Evolutionary conservation across 2,329 filamentous ascomycete species (phyloP), one percentile per base, ranked within the genome.

Genomic region (Onygenales sp.): DNA sequence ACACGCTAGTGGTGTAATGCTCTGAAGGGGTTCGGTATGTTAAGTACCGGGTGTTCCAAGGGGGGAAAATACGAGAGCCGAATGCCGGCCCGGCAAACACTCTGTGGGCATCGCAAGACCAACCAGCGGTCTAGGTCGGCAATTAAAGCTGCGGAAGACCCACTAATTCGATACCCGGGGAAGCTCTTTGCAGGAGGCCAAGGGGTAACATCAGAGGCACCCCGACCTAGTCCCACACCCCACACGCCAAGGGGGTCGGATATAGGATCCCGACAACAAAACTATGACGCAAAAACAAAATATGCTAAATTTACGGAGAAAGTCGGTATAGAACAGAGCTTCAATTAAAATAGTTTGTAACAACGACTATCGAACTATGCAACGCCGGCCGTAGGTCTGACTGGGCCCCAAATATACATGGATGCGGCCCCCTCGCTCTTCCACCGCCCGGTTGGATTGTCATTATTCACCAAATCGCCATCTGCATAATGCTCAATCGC

Each of bases 401-500:
- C 49, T 5, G 54, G 48, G 14, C 56, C 49, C 56, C 52, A 54
- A 3, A 52, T 14, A 33, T 53, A 53, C 31, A 57, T 11, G 11
- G 53, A 51, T 14, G 54, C 55, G 7, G 36, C 36, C 36, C 14
- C 39, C 6, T 53, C 55, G 33, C 49, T 53, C 13, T 48, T 43
- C 3, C 41, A 33, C 42, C 54, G 39, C 11, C 50, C 49, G 45
- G 54, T 48, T 9, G 48, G 54, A 13, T 49, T 53, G 13, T 58
- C 17, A 2, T 69, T 50, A 61, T 77, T 77, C 1, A 79, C 76
- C 51, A 78, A 48, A 65, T 79, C 76, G 0, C 77, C 76, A 64
- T 79, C 77, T 0, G 75, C 71, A 61, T 79, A 79, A 60, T 76
- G 73, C 61, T 66, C 64, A 35, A 66, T 59, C 54, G 60, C 61